Base-by-base conservation (phyloP, 2,329 filamentous ascomycete species). In the Phialocephala subalpina region DNA sequence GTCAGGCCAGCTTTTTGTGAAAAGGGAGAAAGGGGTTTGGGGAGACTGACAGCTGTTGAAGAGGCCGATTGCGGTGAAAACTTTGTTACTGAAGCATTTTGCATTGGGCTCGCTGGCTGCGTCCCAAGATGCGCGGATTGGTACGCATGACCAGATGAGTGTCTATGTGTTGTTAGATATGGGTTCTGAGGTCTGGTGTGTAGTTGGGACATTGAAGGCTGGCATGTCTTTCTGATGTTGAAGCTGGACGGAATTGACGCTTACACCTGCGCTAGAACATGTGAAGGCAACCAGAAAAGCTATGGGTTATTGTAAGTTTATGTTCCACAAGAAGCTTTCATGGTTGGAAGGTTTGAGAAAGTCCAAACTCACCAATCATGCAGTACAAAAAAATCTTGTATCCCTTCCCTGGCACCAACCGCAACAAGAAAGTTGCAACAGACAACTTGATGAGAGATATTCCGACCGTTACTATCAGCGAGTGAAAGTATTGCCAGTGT, bases 361-460 rank as follows among this genome's bases (percentile, higher is more conserved):
- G 1, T 2, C 25, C 1, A 20, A 7, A 66, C 80, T 62, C 72
- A 82, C 82, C 77, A 59, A 85, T 80, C 8, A 79, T 72, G 2
- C 73, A 76, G 69, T 78, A 80, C 1, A 85, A 72, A 59, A 82
- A 80, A 2, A 73, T 72, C n/a, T 78, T 78, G 72, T 80, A 81
- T 9, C 66, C 73, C 45, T 74, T 80, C 20, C 75, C 73, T 16
- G 77, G 73, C n/a, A 80, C 78, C 7, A 84, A 73, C 42, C 82
- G 75, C 60, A 84, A 72, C 5, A 85, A 74, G 66, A 83, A 82
- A 35, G 82, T 77, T 1, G 77, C 80, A 33, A 84, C 78, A 0
- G 82, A 84, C 11, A 85, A 77, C 70, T 85, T 85, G 65, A 84
- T 80, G 0, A 79, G 70, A 12, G 79, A 78, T 3, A 82, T 78